Evolutionary conservation across 73 alveolate genomes (phyloP), one percentile per base, ranked within the genome.

Genomic region (Paramecium biaurelia): DNA sequence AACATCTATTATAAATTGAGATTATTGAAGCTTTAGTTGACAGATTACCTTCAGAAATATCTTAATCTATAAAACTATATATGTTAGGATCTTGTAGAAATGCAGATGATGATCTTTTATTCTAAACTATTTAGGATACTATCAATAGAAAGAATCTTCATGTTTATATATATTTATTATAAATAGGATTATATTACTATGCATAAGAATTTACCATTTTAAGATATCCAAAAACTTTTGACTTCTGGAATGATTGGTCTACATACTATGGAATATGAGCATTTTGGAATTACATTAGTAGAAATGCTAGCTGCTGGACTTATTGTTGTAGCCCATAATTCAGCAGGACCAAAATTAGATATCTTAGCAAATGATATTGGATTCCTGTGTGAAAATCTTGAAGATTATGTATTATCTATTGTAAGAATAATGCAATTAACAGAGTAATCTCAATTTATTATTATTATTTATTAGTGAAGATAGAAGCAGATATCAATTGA

Each of bases 341-440:
- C 99, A 0, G 99, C 99, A 0, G 99, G 99, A 34, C 99, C 99
- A 0, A 84, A 89, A 42, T 89, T 88, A 85, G 99, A 99, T 92
- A 99, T 99, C 18, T 96, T 98, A 76, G 92, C 76, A 12, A 92
- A 85, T 47, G 57, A 67, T 56, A 79, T 90, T 45, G 93, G 94
- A 32, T 70, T 90, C 24, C 24, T 90, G n/a, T 67, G 92, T 43
- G 68, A 67, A 34, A 32, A 79, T 21, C 28, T 42, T 45, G 94
- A 76, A 35, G 94, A 90, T 76, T 90, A 90, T 70, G 87, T 79
- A 2, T 45, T 79, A 5, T 41, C 70, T 20, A 42, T 79, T 7
- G 90, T 79, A 5, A 43, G 56, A 24, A 79, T 79, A 7, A 43
- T 79, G 74, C 26, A 79, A 79, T 43, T 79, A 47, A 45, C 47